Conservation (phyloP, 805 yeast genomes). For the Schizosaccharomyces japonicus region DNA sequence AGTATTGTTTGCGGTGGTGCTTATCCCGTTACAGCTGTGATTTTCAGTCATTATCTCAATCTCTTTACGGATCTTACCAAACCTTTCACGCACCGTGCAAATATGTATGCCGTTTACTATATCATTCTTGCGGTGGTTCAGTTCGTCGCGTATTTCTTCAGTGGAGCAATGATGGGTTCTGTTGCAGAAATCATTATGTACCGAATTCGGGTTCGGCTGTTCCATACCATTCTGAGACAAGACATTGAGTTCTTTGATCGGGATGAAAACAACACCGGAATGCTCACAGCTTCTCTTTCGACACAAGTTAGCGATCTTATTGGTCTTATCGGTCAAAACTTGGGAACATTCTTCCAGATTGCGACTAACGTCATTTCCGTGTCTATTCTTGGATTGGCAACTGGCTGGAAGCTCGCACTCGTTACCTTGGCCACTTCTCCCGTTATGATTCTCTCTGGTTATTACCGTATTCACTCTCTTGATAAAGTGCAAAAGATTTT, state of each 20-base stretch:
- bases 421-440: slow-evolving; percentile 19
- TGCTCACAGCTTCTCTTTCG: slow-evolving; percentile 13
- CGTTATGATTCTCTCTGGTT: slow-evolving; percentile 20
- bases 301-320: slow-evolving; percentile 14
- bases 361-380: slow-evolving; percentile 19
- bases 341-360: slow-evolving; percentile 14
- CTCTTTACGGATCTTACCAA: slow-evolving; percentile 16
- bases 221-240: slow-evolving; percentile 12
- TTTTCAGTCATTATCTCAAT: slow-evolving; percentile 18
- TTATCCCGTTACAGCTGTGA: slow-evolving; percentile 15
- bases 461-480: slow-evolving; percentile 17
- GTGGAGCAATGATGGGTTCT: slow-evolving; percentile 5
- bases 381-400: slow-evolving; percentile 18
- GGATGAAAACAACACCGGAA: slow-evolving; percentile 13
- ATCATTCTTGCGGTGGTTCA: slow-evolving; percentile 9
- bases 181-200: slow-evolving; percentile 11
- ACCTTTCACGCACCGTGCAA: slow-evolving; percentile 12
- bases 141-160: slow-evolving; percentile 6
- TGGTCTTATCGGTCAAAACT: slow-evolving; percentile 14
- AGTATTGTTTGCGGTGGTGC: slow-evolving; percentile 8
- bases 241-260: slow-evolving; percentile 14
- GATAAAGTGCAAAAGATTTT: slow-evolving; percentile 17
- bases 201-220: slow-evolving; percentile 11
- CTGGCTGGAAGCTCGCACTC: slow-evolving; percentile 21
- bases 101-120: slow-evolving; percentile 2